These are phyloP conservation scores for Fraxinus angustifolia DNA, from an alignment of 305 asterid species.

Conservation along the genomic window DNA sequence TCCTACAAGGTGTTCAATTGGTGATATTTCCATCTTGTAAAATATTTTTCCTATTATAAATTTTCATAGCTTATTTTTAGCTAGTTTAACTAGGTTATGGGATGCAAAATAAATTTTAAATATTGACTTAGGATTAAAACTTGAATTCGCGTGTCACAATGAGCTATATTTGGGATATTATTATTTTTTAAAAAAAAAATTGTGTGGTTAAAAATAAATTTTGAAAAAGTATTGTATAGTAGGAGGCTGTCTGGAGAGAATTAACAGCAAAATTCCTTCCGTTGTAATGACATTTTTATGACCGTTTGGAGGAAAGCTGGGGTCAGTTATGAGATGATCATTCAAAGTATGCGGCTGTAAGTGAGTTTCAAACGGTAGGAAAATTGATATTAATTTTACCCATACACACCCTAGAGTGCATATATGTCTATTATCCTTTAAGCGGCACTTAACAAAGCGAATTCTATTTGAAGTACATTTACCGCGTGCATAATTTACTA, in stretches of 20 bases:
- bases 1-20: conserved; percentile 19
- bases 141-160: background rate
- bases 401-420: too few species aligned
- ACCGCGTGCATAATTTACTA: background rate
- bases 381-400: too few species aligned
- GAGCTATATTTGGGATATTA: background rate
- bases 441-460: background rate
- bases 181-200: too few species aligned
- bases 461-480: background rate
- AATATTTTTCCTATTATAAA: background rate
- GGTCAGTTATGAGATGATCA: too few species aligned
- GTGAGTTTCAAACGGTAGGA: too few species aligned
- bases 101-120: background rate
- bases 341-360: too few species aligned
- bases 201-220: too few species aligned
- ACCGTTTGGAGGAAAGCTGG: too few species aligned
- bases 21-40: background rate
- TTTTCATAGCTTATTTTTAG: background rate
- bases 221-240: background rate
- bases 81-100: background rate
- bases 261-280: too few species aligned
- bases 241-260: too few species aligned
- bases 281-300: too few species aligned
- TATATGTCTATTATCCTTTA: too few species aligned
- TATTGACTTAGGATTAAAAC: background rate